Base-by-base conservation (phyloP, 2,329 filamentous ascomycete genomes). In the Falciphora oryzae region DNA sequence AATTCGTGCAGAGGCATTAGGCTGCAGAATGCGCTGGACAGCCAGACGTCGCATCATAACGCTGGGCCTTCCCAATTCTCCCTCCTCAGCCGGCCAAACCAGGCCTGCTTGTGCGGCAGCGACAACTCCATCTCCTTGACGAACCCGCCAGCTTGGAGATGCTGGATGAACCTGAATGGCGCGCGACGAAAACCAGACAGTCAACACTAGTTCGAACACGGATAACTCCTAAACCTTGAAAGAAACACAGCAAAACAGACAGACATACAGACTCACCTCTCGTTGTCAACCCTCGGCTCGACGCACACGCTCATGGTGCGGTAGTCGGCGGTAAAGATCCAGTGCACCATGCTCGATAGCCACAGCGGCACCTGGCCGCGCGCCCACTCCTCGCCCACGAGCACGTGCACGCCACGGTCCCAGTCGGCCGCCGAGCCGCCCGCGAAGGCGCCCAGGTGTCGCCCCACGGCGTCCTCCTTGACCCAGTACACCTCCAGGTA, bases 401-500 rank as follows among this genome's bases (percentile, higher is more conserved):
- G 80, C 16, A 95, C 87, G 72, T 99, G 95, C 25, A 98, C 78
- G 0, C 95, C 95, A 8, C 95, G 83, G 71, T 98, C 94, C 76
- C 90, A 98, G 10, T 84, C 85, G 0, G 88, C 86, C 4, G 85
- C 83, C 28, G 83, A 83, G 10, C 62, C 56, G 25, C 57, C 57
- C 0, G 61, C 60, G 16, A 38, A 38, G 0, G 65, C 65, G 74
- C 87, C 83, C 4, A 96, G 76, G 68, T 92, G 82, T 61, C 82
- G 84, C 0, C 91, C 92, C 0, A 99, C 75, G 0, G 81, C 79
- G 72, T 98, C 95, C 74, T 99, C 95, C 72, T 96, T 97, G 4
- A 95, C 92, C 94, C 95, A 99, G 78, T 99, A 99, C 44, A 99
- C 84, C 79, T 99, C 95, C 73, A 99, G 97, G 74, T 96, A 99